phyloP scores from a whole-genome alignment of 441 rosid genomes.

The Populus hybrid region DNA sequence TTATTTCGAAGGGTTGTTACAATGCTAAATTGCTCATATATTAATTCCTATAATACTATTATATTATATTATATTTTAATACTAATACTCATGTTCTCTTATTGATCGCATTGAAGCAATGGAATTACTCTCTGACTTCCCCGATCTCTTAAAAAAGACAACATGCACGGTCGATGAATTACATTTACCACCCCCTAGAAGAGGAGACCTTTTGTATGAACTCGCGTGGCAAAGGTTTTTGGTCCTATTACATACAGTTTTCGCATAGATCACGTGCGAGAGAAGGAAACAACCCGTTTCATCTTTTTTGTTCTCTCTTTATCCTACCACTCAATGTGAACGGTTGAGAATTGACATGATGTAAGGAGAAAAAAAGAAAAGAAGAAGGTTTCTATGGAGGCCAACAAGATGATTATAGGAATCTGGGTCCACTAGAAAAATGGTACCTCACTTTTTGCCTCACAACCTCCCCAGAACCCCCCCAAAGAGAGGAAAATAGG shows the following conservation, averaged over 20 bases:
- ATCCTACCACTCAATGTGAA: slow-evolving; percentile 28
- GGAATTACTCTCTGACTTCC: background rate
- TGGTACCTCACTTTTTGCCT: background rate
- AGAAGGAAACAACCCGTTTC: slow-evolving; percentile 14
- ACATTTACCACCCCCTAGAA: background rate
- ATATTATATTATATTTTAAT: too few species aligned
- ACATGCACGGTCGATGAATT: background rate
- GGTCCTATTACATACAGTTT: background rate
- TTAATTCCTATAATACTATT: too few species aligned
- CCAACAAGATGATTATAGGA: slow-evolving; percentile 28
- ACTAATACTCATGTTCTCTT: too few species aligned
- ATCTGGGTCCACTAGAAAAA: slow-evolving; percentile 26
- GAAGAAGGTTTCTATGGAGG: slow-evolving; percentile 21
- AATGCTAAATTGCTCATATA: background rate
- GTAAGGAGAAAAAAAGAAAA: slow-evolving; percentile 6
- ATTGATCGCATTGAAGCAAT: too few species aligned
- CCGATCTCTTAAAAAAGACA: background rate
- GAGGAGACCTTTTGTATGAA: background rate
- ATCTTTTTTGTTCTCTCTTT: slow-evolving; percentile 19
- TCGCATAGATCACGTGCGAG: slow-evolving; percentile 7
- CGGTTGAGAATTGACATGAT: slow-evolving; percentile 26
- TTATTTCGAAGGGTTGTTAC: background rate
- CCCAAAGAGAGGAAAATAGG: background rate
- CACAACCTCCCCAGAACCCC: background rate
- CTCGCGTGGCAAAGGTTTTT: slow-evolving; percentile 12